Evolutionary conservation across 2,329 filamentous ascomycete species (phyloP).

Genomic region (Colletotrichum salicis): DNA sequence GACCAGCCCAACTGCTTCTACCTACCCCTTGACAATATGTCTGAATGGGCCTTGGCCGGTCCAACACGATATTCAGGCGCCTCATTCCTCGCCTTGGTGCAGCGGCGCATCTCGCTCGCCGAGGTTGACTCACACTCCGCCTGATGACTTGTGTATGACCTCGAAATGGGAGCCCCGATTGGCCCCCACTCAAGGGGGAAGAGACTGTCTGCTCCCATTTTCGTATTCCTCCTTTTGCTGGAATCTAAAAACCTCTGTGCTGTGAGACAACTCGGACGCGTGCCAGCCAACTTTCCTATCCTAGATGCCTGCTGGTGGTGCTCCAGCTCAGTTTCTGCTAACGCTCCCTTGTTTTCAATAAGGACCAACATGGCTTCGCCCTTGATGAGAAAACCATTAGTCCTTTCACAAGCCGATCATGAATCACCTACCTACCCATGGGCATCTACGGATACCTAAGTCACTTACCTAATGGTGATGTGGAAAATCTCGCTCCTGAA

Average conservation of each 20-base stretch:
- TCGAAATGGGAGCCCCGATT: conserved; percentile 9
- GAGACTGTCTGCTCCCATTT: conserved; percentile 13
- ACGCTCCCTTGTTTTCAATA: conserved; percentile 13
- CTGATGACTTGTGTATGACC: not conserved
- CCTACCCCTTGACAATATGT: not conserved
- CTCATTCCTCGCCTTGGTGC: not conserved
- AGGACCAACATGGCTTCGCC: not conserved
- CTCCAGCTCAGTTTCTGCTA: not conserved
- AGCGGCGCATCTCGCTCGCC: not conserved
- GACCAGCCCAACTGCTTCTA: not conserved
- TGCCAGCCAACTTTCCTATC: not conserved
- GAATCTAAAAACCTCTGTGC: not conserved
- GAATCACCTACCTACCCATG: not conserved
- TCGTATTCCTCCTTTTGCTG: conserved; percentile 1
- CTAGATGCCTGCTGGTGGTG: not conserved
- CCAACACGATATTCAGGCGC: not conserved
- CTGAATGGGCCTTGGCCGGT: not conserved
- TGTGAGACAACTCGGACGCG: not conserved
- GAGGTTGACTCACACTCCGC: conserved; percentile 4
- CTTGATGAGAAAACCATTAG: not conserved
- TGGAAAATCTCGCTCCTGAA: not conserved
- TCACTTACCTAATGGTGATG: too few relatives aligned
- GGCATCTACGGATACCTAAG: not conserved
- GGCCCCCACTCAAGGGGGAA: conserved; percentile 12
- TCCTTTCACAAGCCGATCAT: not conserved